Evolutionary conservation across 352 stramenopile genomes (phyloP).

Genomic region (Pythium oligandrum): DNA sequence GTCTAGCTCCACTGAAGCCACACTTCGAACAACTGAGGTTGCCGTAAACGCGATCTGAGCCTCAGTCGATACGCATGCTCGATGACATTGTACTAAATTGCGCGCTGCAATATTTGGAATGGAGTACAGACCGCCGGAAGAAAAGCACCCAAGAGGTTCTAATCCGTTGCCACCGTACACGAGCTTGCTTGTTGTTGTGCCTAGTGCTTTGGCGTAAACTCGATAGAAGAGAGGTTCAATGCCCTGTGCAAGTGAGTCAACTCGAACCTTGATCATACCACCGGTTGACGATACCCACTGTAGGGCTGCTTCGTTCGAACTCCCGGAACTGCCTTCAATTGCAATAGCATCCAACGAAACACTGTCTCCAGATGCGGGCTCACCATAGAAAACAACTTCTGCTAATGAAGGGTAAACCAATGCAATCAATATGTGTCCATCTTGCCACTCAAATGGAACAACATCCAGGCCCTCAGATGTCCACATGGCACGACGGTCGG

Average conservation of each 20-base stretch:
- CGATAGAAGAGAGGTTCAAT: constrained; percentile 23
- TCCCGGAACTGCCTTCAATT: constrained; percentile 12
- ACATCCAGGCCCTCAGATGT: constrained; percentile 16
- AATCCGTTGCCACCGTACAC: constrained; percentile 21
- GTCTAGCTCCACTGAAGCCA: constrained; percentile 18
- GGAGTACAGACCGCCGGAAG: background rate
- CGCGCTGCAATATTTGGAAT: background rate
- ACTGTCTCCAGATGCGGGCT: constrained; percentile 16
- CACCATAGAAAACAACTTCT: constrained; percentile 32
- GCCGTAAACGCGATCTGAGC: constrained; percentile 32
- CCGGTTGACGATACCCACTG: constrained; percentile 29
- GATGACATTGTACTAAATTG: constrained; percentile 15
- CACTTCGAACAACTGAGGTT: constrained; percentile 21
- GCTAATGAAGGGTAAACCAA: constrained; percentile 16
- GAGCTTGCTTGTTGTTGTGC: constrained; percentile 3
- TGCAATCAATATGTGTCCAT: constrained; percentile 14
- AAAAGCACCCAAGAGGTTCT: background rate
- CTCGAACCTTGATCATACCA: constrained; percentile 31
- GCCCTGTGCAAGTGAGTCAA: constrained; percentile 3
- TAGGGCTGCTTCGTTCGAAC: constrained; percentile 15
- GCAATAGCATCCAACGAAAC: constrained; percentile 37
- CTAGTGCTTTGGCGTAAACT: constrained; percentile 18
- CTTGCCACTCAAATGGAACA: constrained; percentile 26
- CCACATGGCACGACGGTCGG: constrained; percentile 21
- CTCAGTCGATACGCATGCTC: constrained; percentile 19